A percentile compares a stretch with the other conserved stretches of the same genome.
phyloP scores from a whole-genome alignment of 1,284 basidiomycete species.

The Farysia itapuensis region DNA sequence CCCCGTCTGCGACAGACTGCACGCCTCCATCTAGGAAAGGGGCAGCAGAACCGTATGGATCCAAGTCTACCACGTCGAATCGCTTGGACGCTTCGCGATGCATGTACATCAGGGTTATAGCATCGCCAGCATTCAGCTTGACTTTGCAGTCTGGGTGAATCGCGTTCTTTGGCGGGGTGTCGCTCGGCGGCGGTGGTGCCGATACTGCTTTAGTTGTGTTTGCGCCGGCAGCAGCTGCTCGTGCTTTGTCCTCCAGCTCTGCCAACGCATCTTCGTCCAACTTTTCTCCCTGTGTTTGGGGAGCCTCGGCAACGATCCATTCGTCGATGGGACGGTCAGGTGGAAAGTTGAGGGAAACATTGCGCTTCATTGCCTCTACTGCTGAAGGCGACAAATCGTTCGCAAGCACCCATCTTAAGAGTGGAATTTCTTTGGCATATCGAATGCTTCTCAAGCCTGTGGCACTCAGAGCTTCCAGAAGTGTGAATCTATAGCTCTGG shows the following conservation, averaged over 20 bases:
- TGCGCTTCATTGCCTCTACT: conserved; percentile 81
- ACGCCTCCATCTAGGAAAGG: conserved; percentile 97
- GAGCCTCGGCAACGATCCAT: conserved; percentile 22
- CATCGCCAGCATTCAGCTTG: conserved; percentile 52
- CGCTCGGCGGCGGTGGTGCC: neutral
- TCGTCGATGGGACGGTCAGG: conserved; percentile 61
- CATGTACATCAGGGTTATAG: conserved; percentile 77
- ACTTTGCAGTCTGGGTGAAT: conserved; percentile 57
- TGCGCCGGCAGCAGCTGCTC: conserved; percentile 1
- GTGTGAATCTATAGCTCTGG: conserved; percentile 71
- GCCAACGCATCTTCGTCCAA: conserved; percentile 27
- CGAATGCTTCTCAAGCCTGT: conserved; percentile 94
- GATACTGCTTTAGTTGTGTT: neutral
- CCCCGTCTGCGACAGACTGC: conserved; percentile 78
- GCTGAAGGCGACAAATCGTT: conserved; percentile 88
- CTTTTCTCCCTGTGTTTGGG: neutral
- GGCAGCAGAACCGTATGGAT: conserved; percentile 95
- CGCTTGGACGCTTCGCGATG: conserved; percentile 74
- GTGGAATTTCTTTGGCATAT: conserved; percentile 95
- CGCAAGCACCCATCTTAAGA: conserved; percentile 85
- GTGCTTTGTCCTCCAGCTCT: conserved; percentile 13
- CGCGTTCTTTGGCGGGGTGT: neutral
- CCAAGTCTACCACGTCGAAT: conserved; percentile 92
- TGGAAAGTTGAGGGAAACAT: conserved; percentile 85
- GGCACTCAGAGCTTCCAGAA: conserved; percentile 93